These are phyloP conservation scores for Medicago lupulina DNA, from an alignment of 306 rosid species.

Conservation along the genomic window DNA sequence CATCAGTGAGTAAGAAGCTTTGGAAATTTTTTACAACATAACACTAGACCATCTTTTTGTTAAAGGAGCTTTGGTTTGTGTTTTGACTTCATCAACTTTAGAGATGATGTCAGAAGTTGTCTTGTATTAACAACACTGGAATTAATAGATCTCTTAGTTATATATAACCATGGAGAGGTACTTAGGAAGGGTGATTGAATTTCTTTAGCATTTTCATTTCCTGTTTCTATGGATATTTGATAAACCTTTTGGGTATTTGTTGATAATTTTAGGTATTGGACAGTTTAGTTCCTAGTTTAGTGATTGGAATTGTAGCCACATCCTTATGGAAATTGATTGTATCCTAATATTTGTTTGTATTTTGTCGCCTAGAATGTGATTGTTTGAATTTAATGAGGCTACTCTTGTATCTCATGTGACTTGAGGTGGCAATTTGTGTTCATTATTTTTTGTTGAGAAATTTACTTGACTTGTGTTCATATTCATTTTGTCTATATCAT, in stretches of 20 bases:
- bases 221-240: conserved; percentile 49
- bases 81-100: conserved; percentile 56
- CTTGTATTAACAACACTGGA: conserved; percentile 57
- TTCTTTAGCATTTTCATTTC: conserved; percentile 45
- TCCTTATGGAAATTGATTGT: conserved; percentile 68
- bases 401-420: not conserved
- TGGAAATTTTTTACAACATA: conserved; percentile 90
- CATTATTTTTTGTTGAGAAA: not conserved
- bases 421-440: not conserved
- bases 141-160: conserved; percentile 48
- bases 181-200: conserved; percentile 60
- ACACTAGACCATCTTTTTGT: conserved; percentile 33
- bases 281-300: conserved; percentile 62
- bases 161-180: conserved; percentile 47
- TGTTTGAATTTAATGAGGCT: conserved; percentile 45
- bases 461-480: not conserved
- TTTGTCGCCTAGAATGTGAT: conserved; percentile 54
- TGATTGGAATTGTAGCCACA: conserved; percentile 53
- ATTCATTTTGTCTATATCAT: not conserved
- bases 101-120: conserved; percentile 53
- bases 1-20: conserved; percentile 83
- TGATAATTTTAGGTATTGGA: conserved; percentile 59
- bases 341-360: conserved; percentile 59
- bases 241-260: conserved; percentile 40
- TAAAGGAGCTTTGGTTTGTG: conserved; percentile 41